phyloP scores from a whole-genome alignment of 768 basidiomycete genomes.

The Mrakia frigida region DNA sequence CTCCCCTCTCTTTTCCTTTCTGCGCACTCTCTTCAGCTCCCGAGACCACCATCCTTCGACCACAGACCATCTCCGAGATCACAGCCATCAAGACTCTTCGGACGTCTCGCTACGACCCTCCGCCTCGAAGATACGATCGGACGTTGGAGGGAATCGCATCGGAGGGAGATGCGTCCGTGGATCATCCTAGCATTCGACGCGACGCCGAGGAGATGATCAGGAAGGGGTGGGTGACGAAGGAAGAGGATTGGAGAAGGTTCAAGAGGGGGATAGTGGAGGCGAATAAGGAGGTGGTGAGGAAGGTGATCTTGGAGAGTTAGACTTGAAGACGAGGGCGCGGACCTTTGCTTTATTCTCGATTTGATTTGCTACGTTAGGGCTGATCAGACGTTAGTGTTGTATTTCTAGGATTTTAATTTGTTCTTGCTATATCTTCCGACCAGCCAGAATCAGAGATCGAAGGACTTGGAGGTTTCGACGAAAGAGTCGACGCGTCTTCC shows the following conservation, averaged over 20 bases:
- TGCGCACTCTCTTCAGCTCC: neutral
- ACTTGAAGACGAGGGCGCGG: too few relatives aligned
- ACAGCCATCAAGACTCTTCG: neutral
- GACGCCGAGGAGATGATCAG: slow-evolving; percentile 5
- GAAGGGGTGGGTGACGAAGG: neutral
- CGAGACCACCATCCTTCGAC: neutral
- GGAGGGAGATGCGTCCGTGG: neutral
- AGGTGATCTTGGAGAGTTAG: neutral
- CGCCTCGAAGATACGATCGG: neutral
- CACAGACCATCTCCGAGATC: neutral
- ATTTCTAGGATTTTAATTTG: too few relatives aligned
- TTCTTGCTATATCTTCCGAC: too few relatives aligned
- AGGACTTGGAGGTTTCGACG: too few relatives aligned
- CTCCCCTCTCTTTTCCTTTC: too few relatives aligned
- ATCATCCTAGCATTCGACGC: neutral
- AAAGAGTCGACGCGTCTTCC: too few relatives aligned
- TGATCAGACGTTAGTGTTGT: too few relatives aligned
- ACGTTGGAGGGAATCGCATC: neutral
- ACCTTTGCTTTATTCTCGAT: too few relatives aligned
- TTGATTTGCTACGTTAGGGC: too few relatives aligned
- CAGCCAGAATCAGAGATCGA: too few relatives aligned
- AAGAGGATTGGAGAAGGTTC: slow-evolving; percentile 2
- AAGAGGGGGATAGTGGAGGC: neutral
- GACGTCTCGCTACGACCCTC: neutral
- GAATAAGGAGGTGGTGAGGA: neutral